Conservation (phyloP, 1,284 basidiomycete genomes). For the Malassezia arunalokei region DNA sequence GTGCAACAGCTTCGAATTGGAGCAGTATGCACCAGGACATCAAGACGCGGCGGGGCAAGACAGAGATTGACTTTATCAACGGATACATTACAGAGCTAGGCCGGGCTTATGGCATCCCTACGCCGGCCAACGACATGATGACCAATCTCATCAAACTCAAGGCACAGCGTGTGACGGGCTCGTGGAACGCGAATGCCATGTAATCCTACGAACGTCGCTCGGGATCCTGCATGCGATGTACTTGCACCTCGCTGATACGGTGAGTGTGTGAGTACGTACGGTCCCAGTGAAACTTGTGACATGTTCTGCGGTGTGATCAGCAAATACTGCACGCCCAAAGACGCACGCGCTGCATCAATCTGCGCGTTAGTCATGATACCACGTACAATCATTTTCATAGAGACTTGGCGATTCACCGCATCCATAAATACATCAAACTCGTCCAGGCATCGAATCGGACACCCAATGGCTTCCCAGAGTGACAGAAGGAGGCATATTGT, state of each 20-base stretch:
- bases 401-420: slow-evolving; percentile 75
- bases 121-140: slow-evolving; percentile 57
- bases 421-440: slow-evolving; percentile 79
- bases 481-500: slow-evolving; percentile 85
- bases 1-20: slow-evolving; percentile 30
- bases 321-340: slow-evolving; percentile 24
- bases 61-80: slow-evolving; percentile 59
- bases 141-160: slow-evolving; percentile 56
- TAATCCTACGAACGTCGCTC: slow-evolving; percentile 12
- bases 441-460: slow-evolving; percentile 87
- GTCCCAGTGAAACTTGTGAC: slow-evolving; percentile 19
- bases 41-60: slow-evolving; percentile 19
- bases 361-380: neutral
- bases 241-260: slow-evolving; percentile 16
- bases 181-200: neutral
- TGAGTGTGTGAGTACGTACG: neutral
- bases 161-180: slow-evolving; percentile 25
- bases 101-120: slow-evolving; percentile 54
- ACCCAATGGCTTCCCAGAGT: slow-evolving; percentile 87
- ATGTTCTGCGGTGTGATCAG: slow-evolving; percentile 41
- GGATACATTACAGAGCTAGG: slow-evolving; percentile 69
- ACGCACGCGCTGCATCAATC: slow-evolving; percentile 15
- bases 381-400: slow-evolving; percentile 67
- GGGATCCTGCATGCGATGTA: slow-evolving; percentile 18
- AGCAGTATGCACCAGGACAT: slow-evolving; percentile 37